phyloP scores from a whole-genome alignment of 2,329 filamentous ascomycete genomes.

The Calonectria crousiana region DNA sequence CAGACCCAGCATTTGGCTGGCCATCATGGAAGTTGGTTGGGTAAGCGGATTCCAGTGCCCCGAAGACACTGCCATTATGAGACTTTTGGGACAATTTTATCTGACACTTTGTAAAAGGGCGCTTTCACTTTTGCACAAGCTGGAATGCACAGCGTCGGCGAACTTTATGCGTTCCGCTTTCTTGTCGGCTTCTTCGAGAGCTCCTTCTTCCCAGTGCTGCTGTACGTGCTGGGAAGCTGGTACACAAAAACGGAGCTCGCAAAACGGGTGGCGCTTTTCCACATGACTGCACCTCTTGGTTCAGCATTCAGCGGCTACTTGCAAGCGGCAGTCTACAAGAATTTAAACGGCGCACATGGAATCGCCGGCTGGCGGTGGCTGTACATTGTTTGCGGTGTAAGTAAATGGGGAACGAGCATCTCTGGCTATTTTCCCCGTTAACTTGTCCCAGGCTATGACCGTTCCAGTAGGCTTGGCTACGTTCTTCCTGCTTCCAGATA shows the following conservation, averaged over 20 bases:
- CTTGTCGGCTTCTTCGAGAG: constrained; percentile 23
- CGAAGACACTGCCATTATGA: background rate
- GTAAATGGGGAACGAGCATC: background rate
- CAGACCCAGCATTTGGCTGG: background rate
- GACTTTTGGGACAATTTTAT: no score
- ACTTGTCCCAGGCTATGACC: background rate
- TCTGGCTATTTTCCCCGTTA: background rate
- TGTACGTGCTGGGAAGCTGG: constrained; percentile 24
- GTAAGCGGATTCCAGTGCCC: background rate
- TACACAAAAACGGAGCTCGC: constrained; percentile 26
- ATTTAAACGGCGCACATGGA: background rate
- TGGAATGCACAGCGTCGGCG: background rate
- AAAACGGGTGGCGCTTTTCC: constrained; percentile 21
- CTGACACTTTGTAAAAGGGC: background rate
- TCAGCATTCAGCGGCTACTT: constrained; percentile 16
- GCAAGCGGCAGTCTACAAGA: constrained; percentile 9
- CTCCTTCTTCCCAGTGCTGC: constrained; percentile 19
- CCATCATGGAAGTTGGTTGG: background rate
- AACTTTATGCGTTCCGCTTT: constrained; percentile 21
- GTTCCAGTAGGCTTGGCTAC: background rate
- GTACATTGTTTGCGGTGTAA: background rate
- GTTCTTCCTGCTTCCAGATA: background rate
- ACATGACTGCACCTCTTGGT: constrained; percentile 44
- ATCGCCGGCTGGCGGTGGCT: background rate
- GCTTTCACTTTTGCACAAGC: background rate